Evolutionary conservation across 352 stramenopile genomes (phyloP), one percentile per base, ranked within the genome.

Genomic region (Thalassiosira exigua): DNA sequence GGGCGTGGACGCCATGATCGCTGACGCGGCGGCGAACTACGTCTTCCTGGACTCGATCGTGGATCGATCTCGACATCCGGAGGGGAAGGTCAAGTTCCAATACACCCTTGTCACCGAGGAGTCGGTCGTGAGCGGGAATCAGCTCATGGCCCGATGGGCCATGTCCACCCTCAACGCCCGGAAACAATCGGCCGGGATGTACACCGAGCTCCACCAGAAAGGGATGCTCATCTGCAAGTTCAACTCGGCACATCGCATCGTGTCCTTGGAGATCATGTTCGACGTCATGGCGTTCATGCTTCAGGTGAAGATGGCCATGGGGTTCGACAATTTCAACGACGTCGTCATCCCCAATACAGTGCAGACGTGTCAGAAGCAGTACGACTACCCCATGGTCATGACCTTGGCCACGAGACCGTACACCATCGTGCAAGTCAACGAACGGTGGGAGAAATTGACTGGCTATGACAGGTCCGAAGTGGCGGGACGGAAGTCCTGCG

Each of bases 281-380:
- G 87, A 94, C 72, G 89, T 94, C 3, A 94, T 93, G 89, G 87
- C 89, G 17, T 90, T 94, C 54, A 94, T 94, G 87, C 72, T 94
- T 11, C 85, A 93, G 60, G 69, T 94, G 0, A 94, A 94, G 73
- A 88, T 93, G 79, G 78, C 86, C 33, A 82, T 87, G 66, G 88
- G 88, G 22, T 88, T 82, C 26, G 76, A 91, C 19, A 85, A 86
- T 44, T 92, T 92, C 54, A 85, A 82, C 42, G 71, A 82, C 46
- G 82, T 87, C 21, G 85, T 92, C 2, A 84, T 93, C 53, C 88
- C 88, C 4, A 93, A 92, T 69, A 93, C 86, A 0, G 86, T 92
- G 3, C 88, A 92, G 51, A 93, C 86, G 14, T 92, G 86, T 33
- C 74, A 87, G 57, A 85, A 79, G 42, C 87, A 88, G 56, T 88